These are phyloP conservation scores for Lichtheimia ramosa DNA, from an alignment of 371 early-diverging fungal species.

Conservation along the genomic window DNA sequence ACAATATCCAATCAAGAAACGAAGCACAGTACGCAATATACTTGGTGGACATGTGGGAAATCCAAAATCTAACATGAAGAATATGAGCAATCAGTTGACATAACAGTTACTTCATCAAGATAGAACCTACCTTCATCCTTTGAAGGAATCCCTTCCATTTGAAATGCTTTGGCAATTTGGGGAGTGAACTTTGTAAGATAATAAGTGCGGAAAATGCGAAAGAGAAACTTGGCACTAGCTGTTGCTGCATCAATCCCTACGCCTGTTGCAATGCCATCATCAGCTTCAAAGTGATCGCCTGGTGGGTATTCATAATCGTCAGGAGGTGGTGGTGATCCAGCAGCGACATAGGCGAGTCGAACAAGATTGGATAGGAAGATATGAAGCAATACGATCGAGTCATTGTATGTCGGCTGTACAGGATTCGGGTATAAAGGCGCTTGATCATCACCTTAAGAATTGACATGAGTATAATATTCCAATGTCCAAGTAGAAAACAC, in stretches of 20 bases:
- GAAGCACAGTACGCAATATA: slow-evolving; percentile 63
- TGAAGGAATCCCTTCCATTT: slow-evolving; percentile 32
- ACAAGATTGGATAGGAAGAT: slow-evolving; percentile 59
- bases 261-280: slow-evolving; percentile 66
- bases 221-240: slow-evolving; percentile 70
- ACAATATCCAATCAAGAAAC: slow-evolving; percentile 67
- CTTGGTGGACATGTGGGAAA: slow-evolving; percentile 75
- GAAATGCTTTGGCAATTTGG: slow-evolving; percentile 44
- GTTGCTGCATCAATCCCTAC: slow-evolving; percentile 70
- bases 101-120: background rate
- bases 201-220: slow-evolving; percentile 62
- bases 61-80: slow-evolving; percentile 36
- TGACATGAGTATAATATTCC: background rate
- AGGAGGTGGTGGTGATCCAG: slow-evolving; percentile 64
- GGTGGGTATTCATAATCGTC: slow-evolving; percentile 55
- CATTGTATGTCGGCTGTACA: slow-evolving; percentile 53
- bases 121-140: background rate
- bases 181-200: slow-evolving; percentile 78
- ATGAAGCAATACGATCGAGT: slow-evolving; percentile 59
- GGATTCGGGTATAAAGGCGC: slow-evolving; percentile 61
- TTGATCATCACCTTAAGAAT: slow-evolving; percentile 45
- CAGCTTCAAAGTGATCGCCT: slow-evolving; percentile 53
- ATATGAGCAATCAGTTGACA: background rate
- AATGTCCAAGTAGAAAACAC: slow-evolving; percentile 1
- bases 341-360: slow-evolving; percentile 67